phyloP scores from a whole-genome alignment of 768 basidiomycete genomes.

The Lentinula detonsa region DNA sequence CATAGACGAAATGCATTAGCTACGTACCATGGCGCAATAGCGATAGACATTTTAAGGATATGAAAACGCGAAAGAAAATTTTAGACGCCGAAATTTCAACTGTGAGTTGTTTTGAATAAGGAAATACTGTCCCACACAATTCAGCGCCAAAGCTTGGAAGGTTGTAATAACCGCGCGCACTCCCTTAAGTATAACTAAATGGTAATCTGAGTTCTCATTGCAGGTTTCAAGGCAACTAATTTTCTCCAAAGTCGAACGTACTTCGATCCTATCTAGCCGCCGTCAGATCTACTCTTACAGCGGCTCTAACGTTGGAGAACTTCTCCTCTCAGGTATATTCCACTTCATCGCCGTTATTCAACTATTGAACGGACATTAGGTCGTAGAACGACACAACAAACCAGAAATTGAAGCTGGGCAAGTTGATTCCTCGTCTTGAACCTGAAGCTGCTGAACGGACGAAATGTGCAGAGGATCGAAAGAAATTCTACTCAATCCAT shows the following conservation, averaged over 20 bases:
- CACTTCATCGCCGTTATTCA: slow-evolving; percentile 8
- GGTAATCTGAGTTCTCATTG: slow-evolving; percentile 34
- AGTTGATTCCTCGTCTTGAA: slow-evolving; percentile 13
- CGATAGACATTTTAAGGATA: slow-evolving; percentile 22
- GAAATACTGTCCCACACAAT: neutral
- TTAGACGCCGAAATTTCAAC: neutral
- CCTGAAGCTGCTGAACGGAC: neutral
- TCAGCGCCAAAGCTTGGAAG: neutral
- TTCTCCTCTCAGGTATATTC: slow-evolving; percentile 86
- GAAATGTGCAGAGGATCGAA: slow-evolving; percentile 64
- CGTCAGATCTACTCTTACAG: slow-evolving; percentile 94
- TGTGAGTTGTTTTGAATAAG: neutral
- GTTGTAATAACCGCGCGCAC: neutral
- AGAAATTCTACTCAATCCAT: slow-evolving; percentile 90
- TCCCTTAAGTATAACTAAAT: slow-evolving; percentile 27
- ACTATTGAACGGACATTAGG: slow-evolving; percentile 38
- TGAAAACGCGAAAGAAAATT: neutral
- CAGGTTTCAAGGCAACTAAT: slow-evolving; percentile 5
- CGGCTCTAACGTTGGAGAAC: slow-evolving; percentile 94
- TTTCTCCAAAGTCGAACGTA: slow-evolving; percentile 72
- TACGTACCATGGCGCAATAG: slow-evolving; percentile 64
- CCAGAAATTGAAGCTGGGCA: slow-evolving; percentile 92
- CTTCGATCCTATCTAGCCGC: slow-evolving; percentile 94
- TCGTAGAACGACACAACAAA: slow-evolving; percentile 96
- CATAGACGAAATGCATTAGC: neutral